Percentiles rank a stretch among this genome's conserved stretches.
Evolutionary conservation across 345 rosid genomes (phyloP).

Genomic region (Mercurialis annua): DNA sequence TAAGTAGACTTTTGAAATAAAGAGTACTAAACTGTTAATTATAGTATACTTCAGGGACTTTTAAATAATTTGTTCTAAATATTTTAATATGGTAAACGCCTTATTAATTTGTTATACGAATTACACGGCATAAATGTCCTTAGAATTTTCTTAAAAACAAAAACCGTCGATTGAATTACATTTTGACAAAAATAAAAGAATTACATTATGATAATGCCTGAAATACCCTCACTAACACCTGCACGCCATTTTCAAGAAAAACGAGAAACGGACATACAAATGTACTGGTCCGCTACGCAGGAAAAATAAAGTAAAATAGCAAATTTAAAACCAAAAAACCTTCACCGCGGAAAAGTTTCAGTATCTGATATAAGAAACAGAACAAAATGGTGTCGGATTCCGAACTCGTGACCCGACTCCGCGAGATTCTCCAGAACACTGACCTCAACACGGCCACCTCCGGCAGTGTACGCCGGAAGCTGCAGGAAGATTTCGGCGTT

Average conservation of each 20-base stretch:
- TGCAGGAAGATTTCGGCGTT: slow-evolving; percentile 56
- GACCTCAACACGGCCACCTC: slow-evolving; percentile 80
- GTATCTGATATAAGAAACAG: neutral
- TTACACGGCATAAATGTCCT: no score
- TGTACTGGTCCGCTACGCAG: neutral
- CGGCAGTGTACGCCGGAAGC: slow-evolving; percentile 61
- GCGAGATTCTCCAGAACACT: slow-evolving; percentile 56
- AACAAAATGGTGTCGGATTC: slow-evolving; percentile 57
- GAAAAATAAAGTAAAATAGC: neutral
- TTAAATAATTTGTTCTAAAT: no score
- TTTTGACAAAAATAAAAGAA: no score
- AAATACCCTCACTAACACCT: neutral
- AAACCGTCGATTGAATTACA: no score
- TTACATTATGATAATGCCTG: no score
- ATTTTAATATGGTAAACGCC: no score
- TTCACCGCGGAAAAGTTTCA: neutral
- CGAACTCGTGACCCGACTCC: slow-evolving; percentile 69
- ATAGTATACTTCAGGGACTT: no score
- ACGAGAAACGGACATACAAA: neutral
- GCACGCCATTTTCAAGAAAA: neutral
- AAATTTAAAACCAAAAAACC: neutral
- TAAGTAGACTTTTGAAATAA: no score
- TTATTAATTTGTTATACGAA: no score
- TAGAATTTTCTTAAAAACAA: no score
- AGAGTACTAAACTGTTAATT: no score